Evolutionary conservation across 2,329 filamentous ascomycete species (phyloP).

Genomic region (Phaeoacremonium minimum): DNA sequence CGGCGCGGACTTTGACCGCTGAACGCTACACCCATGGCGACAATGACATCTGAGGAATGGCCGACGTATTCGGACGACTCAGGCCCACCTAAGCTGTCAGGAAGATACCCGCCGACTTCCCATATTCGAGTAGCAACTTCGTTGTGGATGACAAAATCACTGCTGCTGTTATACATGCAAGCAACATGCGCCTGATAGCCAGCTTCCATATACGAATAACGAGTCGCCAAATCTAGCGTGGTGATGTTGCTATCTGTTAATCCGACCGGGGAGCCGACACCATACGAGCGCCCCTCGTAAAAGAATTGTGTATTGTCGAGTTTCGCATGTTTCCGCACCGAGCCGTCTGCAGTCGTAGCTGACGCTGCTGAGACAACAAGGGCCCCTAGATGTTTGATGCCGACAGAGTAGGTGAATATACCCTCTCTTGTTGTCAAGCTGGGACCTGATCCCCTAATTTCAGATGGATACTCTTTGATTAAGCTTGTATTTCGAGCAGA

Average conservation of each 20-base stretch:
- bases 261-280: constrained; percentile 18
- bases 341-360: constrained; percentile 13
- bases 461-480: constrained; percentile 17
- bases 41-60: constrained; percentile 17
- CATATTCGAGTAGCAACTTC: neutral
- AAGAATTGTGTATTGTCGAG: constrained; percentile 17
- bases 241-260: constrained; percentile 9
- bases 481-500: constrained; percentile 12
- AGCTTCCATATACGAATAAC: constrained; percentile 25
- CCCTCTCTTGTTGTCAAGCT: constrained; percentile 12
- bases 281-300: constrained; percentile 21
- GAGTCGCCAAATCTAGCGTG: constrained; percentile 1
- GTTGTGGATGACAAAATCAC: constrained; percentile 18
- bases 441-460: constrained; percentile 10
- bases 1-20: constrained; percentile 11
- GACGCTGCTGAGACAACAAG: constrained; percentile 15
- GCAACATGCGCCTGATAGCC: constrained; percentile 24
- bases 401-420: constrained; percentile 18
- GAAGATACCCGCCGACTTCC: constrained; percentile 3
- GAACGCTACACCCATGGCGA: constrained; percentile 23
- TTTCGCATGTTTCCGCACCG: constrained; percentile 14
- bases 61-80: constrained; percentile 25
- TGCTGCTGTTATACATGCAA: constrained; percentile 29
- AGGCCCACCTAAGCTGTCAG: constrained; percentile 6
- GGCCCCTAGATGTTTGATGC: constrained; percentile 13